Percentiles rank a stretch among this genome's conserved stretches.
phyloP scores from a whole-genome alignment of 2,329 filamentous ascomycete genomes.

The Microdochium trichocladiopsis region DNA sequence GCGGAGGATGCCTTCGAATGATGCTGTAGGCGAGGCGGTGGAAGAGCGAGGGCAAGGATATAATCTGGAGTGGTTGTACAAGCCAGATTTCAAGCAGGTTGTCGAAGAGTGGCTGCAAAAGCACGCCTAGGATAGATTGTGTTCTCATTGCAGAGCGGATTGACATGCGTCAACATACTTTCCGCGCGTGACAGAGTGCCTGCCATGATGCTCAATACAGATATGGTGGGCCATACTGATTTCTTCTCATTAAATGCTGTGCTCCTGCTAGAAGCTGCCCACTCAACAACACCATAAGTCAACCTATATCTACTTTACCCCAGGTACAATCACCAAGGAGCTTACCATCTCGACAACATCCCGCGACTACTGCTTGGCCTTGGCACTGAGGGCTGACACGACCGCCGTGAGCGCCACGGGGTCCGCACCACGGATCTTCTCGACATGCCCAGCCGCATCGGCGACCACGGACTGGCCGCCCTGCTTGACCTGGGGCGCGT shows the following conservation, averaged over 20 bases:
- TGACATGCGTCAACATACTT: too few relatives aligned
- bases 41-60: constrained; percentile 15
- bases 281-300: too few relatives aligned
- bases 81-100: constrained; percentile 25
- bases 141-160: too few relatives aligned
- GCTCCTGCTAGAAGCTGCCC: too few relatives aligned
- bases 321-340: too few relatives aligned
- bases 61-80: constrained; percentile 36
- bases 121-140: background rate
- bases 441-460: background rate
- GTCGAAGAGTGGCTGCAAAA: constrained; percentile 18
- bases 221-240: too few relatives aligned
- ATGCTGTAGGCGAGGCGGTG: constrained; percentile 12
- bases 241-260: too few relatives aligned
- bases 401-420: constrained; percentile 11
- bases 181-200: too few relatives aligned
- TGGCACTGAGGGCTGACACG: background rate
- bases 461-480: background rate
- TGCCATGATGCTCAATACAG: too few relatives aligned
- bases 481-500: constrained; percentile 19
- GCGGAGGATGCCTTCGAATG: constrained; percentile 29
- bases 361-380: background rate
- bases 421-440: constrained; percentile 27
- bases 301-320: too few relatives aligned
- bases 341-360: too few relatives aligned